Evolutionary conservation across 2,329 filamentous ascomycete genomes (phyloP).

Genomic region (Hymenoscyphus fraxineus): DNA sequence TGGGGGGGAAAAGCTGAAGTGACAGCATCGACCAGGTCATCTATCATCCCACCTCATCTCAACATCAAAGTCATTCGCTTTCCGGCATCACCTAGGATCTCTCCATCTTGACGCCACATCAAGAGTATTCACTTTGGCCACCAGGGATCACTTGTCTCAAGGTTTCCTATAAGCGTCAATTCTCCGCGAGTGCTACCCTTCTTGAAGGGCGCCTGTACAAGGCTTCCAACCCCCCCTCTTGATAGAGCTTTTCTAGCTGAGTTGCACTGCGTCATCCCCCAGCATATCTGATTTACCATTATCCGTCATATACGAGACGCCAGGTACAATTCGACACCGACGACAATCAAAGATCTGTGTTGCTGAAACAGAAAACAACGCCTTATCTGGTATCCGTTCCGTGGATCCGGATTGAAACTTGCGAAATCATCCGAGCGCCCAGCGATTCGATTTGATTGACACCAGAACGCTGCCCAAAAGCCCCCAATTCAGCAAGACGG

Average conservation of each 20-base stretch:
- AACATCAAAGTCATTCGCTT: constrained; percentile 2
- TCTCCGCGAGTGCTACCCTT: not conserved
- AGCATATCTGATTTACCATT: not conserved
- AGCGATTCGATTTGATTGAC: not conserved
- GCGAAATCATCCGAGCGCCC: not conserved
- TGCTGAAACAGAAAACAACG: not conserved
- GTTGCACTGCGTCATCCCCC: constrained; percentile 1
- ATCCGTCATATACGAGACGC: not conserved
- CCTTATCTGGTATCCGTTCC: not conserved
- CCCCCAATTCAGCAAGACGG: not conserved
- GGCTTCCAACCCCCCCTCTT: not conserved
- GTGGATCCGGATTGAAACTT: not conserved
- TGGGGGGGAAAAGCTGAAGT: not conserved
- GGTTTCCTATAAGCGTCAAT: not conserved
- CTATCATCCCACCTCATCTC: constrained; percentile 4
- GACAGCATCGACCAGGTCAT: not conserved
- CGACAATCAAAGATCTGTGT: not conserved
- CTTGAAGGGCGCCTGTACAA: not conserved
- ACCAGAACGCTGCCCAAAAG: not conserved
- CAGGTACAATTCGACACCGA: not conserved
- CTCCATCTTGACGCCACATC: not conserved
- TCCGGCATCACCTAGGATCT: not conserved
- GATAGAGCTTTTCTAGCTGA: not conserved
- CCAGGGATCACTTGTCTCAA: not conserved
- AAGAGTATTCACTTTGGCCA: not conserved